Base-by-base conservation (phyloP, 768 basidiomycete genomes). In the Infundibulicybe gibba region DNA sequence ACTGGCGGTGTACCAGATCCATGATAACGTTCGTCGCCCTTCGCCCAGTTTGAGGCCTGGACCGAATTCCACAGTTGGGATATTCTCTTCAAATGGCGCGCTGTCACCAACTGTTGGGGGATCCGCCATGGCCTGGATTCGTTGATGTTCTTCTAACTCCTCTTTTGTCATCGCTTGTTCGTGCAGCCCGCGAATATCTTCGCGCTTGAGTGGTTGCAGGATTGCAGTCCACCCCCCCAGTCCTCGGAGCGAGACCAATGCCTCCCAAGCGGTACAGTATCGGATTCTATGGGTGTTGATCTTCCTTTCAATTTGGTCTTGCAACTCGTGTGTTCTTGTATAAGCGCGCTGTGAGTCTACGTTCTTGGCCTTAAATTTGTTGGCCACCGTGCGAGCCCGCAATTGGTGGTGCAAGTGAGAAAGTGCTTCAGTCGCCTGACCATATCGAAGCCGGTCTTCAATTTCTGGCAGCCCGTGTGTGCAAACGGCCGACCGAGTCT, bases 391-490 rank as follows among this genome's bases (percentile, higher is more conserved):
- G 1, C 52, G 41, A 2, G 49, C 57, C 1, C 58, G 48, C 2
- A 61, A 53, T 13, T 56, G 57, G 2, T 45, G 38, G 1, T 57
- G 58, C 4, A 62, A 39, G 12, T 45, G 33, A 0, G 20, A n/a
- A 6, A 63, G 39, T 0, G 53, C 53, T 14, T 54, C 52, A 3
- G 17, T 31, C 1, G 52, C 49, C 35, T 60, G 59, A 2, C 54
- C 60, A 15, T 44, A 31, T 1, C 55, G 54, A 11, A 61, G 44
- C 2, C 49, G 43, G 11, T 54, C 49, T 45, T 64, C 57, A 32
- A 56, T 54, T n/a, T 48, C 34, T 1, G 34, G 17, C 4, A 63
- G 12, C n/a, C 49, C 53, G 16, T 33, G 5, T 10, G 47, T 9
- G 33, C 60, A 62, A 13, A 48, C 35, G 10, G 10, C 10, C 2